Evolutionary conservation across 2,329 filamentous ascomycete species (phyloP), one percentile per base, ranked within the genome.

Genomic region (Didymella glomerata): DNA sequence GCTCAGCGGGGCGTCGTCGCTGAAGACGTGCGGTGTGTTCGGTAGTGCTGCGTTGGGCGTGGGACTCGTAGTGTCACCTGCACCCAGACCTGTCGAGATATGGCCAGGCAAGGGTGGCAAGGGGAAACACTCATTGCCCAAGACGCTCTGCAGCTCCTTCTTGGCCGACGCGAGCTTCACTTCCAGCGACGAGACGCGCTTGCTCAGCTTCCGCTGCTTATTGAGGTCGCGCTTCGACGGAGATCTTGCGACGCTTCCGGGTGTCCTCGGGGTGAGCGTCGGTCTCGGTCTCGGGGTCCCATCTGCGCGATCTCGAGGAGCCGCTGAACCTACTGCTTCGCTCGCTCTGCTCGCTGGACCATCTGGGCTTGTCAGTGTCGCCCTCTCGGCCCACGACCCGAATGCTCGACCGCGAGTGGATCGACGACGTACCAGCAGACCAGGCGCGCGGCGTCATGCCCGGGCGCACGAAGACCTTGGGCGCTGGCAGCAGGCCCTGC

Each of bases 151-250:
- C 24, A 88, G 79, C 71, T 88, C 83, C 48, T 79, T 80, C 32
- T 84, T 80, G 9, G 85, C 85, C 34, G 80, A 79, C 16, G 84
- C 77, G 28, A 88, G 79, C 68, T 88, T 87, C 13, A 78, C 71
- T 65, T 89, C 86, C 13, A 88, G 79, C 63, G 88, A 82, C 63
- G 84, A 87, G 28, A 88, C 85, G 51, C 84, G 81, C 74, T 86
- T 87, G 40, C 81, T 77, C 30, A 88, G 75, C 61, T 85, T 86
- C 57, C 82, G 78, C 65, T 88, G 84, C 66, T 82, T 83, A 48
- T 82, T 78, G 6, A 88, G 74, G 51, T 88, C 86, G 64, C 82
- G 84, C 66, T 83, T 84, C 2, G 84, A 86, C 2, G 80, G 80
- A 24, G 82, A 79, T 40, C 78, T 80, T 57, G 80, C 80, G 32